phyloP scores from a whole-genome alignment of 2,329 filamentous ascomycete species.

The Colletotrichum spaethianum region DNA sequence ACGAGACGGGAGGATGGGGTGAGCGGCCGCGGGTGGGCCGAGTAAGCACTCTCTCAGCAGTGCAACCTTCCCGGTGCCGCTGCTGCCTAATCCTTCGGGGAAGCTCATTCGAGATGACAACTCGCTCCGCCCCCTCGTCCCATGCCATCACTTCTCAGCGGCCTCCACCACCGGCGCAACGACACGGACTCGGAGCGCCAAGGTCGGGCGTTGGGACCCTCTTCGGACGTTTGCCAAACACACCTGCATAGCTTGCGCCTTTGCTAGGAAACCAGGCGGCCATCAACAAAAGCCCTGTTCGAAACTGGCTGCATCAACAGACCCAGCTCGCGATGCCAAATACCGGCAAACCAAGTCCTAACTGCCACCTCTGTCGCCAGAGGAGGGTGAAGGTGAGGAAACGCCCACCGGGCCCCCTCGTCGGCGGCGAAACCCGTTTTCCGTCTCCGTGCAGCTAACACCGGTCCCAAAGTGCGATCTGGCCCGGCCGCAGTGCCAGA shows the following conservation, averaged over 20 bases:
- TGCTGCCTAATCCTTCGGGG: conserved; percentile 6
- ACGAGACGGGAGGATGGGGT: background rate
- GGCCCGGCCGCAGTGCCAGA: conserved; percentile 54
- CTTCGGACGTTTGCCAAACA: background rate
- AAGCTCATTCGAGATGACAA: conserved; percentile 8
- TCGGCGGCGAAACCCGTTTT: background rate
- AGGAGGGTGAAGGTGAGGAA: conserved; percentile 56
- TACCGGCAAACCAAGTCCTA: conserved; percentile 56
- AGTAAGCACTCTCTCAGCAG: background rate
- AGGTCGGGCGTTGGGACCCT: background rate
- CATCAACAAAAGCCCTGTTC: background rate
- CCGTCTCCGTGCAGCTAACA: conserved; percentile 19
- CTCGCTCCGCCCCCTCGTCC: background rate
- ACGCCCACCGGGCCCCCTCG: background rate
- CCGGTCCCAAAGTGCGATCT: conserved; percentile 54
- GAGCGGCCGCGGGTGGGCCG: background rate
- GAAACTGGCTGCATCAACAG: background rate
- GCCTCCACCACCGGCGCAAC: background rate
- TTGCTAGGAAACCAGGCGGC: background rate
- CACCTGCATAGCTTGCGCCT: background rate
- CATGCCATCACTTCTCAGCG: background rate
- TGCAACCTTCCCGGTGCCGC: background rate
- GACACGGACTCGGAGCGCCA: background rate
- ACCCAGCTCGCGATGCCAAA: conserved; percentile 53
- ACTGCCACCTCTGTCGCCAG: conserved; percentile 58